Evolutionary conservation across 1,284 basidiomycete species (phyloP).

Genomic region (Moesziomyces aphidis): DNA sequence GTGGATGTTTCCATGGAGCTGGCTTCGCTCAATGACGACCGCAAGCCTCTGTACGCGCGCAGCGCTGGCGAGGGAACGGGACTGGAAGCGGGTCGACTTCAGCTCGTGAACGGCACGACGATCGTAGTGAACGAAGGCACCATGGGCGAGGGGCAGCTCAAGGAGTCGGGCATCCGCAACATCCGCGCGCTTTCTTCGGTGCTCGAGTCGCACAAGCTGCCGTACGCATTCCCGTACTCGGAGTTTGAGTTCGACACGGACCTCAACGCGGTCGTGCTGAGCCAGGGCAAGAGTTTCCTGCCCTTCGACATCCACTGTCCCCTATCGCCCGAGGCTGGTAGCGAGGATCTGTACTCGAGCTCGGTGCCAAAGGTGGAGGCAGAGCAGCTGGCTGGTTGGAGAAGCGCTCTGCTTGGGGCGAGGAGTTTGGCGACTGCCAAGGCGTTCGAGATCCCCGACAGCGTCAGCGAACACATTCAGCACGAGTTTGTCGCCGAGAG

Average conservation of each 20-base stretch:
- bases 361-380: conserved; percentile 16
- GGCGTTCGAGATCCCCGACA: conserved; percentile 55
- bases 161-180: conserved; percentile 78
- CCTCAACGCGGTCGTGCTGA: conserved; percentile 75
- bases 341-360: conserved; percentile 8
- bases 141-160: conserved; percentile 77
- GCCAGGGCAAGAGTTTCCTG: conserved; percentile 73
- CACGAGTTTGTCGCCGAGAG: conserved; percentile 60
- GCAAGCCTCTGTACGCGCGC: conserved; percentile 66
- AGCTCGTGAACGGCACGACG: conserved; percentile 76
- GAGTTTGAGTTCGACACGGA: conserved; percentile 81
- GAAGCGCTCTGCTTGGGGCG: conserved; percentile 29
- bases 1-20: conserved; percentile 71
- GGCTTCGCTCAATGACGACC: conserved; percentile 72
- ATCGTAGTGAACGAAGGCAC: conserved; percentile 78
- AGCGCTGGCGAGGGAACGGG: conserved; percentile 79
- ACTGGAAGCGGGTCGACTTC: conserved; percentile 79
- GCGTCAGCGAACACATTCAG: conserved; percentile 59
- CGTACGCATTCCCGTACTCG: conserved; percentile 84
- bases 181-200: conserved; percentile 78
- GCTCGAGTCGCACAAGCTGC: conserved; percentile 77
- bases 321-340: conserved; percentile 7
- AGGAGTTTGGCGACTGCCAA: conserved; percentile 36
- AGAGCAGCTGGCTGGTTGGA: conserved; percentile 22
- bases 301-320: conserved; percentile 63